phyloP scores from a whole-genome alignment of 208 protist species.

The Crithidia thermophila region DNA sequence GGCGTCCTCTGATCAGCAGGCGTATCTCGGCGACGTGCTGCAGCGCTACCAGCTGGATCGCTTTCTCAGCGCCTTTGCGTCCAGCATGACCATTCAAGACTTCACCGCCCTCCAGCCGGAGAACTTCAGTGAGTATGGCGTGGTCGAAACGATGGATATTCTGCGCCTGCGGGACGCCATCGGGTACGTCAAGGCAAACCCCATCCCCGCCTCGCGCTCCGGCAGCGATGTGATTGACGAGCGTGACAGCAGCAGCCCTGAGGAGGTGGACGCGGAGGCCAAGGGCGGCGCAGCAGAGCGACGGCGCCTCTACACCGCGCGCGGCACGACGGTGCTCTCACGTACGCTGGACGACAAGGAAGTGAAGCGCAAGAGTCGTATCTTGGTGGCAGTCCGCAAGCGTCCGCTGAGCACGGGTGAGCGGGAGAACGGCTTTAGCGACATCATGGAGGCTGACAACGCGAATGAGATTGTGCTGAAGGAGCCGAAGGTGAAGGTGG shows the following conservation, averaged over 20 bases:
- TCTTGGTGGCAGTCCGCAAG: conserved; percentile 90
- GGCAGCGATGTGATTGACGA: conserved; percentile 46
- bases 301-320: conserved; percentile 47
- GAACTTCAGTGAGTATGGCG: conserved; percentile 38
- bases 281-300: conserved; percentile 19
- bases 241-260: conserved; percentile 12
- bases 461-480: conserved; percentile 65
- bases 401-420: conserved; percentile 84
- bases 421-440: conserved; percentile 53
- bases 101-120: conserved; percentile 34
- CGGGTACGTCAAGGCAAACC: conserved; percentile 31
- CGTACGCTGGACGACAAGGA: conserved; percentile 28
- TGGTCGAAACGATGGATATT: conserved; percentile 39
- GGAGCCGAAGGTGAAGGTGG: conserved; percentile 94
- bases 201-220: conserved; percentile 32
- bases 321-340: conserved; percentile 66
- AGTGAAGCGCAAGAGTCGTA: conserved; percentile 75
- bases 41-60: conserved; percentile 30
- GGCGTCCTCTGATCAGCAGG: conserved; percentile 7
- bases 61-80: conserved; percentile 22
- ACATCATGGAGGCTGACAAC: conserved; percentile 86
- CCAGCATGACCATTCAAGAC: conserved; percentile 30
- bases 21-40: conserved; percentile 31
- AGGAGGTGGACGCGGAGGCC: conserved; percentile 23
- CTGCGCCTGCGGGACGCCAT: conserved; percentile 46